Evolutionary conservation across 495 filamentous ascomycete species (phyloP), one percentile per base, ranked within the genome.

Genomic region (Lophiotrema nucula): DNA sequence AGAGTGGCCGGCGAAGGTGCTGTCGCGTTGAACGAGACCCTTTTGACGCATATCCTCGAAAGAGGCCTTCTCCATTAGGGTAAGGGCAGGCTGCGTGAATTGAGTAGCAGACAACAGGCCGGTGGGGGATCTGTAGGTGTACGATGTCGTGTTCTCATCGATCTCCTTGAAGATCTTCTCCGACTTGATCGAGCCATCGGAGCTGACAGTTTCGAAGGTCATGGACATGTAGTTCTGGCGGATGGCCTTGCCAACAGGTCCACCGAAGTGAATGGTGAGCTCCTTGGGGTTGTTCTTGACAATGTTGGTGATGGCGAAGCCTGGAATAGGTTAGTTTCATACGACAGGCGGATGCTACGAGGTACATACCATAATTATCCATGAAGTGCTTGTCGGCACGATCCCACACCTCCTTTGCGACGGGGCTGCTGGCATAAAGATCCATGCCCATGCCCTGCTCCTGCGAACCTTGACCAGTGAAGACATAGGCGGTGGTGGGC

Each of bases 381-480:
- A 97, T 86, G 71, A 99, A 96, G 70, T 99, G 95, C 71, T 86
- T 90, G 74, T 99, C 93, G 24, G 95, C 95, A 37, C 92, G 84
- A 70, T 99, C 92, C 93, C 93, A 99, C 25, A 99, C 95, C 69
- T 97, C 92, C 74, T 88, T 89, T 44, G 93, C 93, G 28, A 99
- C 93, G 2, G 85, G 78, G 68, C 92, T 97, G 76, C 84, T 92
- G 55, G 75, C 86, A 67, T 99, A 99, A 31, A 99, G 82, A 71
- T 97, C 93, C 93, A 99, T 99, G 74, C 93, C 93, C 93, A 99
- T 99, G 46, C 93, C 93, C 70, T 97, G 95, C 72, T 97, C 93
- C 72, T 99, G 93, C 28, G 89, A 95, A 45, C 93, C 93, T 71
- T 99, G 93, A 31, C 93, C 93, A 47, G 93, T 99, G 75, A 99